Base-by-base conservation (phyloP, 768 basidiomycete species). In the Hortiboletus flavorubellus region DNA sequence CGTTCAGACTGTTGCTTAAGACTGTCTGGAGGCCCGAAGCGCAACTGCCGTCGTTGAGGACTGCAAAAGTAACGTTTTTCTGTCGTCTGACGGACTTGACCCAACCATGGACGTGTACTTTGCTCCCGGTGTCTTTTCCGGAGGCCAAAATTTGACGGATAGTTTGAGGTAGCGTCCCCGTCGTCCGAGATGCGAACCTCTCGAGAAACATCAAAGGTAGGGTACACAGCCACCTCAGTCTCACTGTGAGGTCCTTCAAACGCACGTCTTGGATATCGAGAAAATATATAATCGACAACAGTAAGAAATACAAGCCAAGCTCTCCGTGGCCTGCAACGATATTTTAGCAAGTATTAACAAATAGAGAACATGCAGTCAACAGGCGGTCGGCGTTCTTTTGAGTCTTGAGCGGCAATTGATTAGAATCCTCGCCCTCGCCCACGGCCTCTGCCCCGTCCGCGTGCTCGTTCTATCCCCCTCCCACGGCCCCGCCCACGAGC, bases 51-150 rank as follows among this genome's bases (percentile, higher is more conserved):
- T 97, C 94, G 41, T 81, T 84, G 52, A 96, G 72, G 44, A 87
- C 83, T 12, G 85, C 87, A 66, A 97, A 98, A 3, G 91, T 79
- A n/a, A 93, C 78, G 48, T 85, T 85, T 75, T 96, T 96, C 73
- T 96, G 93, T 40, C 84, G 81, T 40, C 93, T 80, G 39, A 95
- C 80, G 2, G 89, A 91, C 62, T 87, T 87, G 53, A 98, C 78
- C 91, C 92, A 96, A 49, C 91, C 94, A 41, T 85, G 82, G 10
- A 95, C 78, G 21, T 72, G 59, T 8, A 77, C 62, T 11, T 64
- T 59, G 21, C n/a, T 46, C 1, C 54, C n/a, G 8, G 55, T 18
- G 14, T 52, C 57, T 35, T 31, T 53, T 18, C 54, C 53, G 7
- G 62, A 62, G 5, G 68, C 54, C 16, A 78, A 67, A 18, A 78